These are phyloP conservation scores for Plasmodium vivax DNA, from an alignment of 169 alveolate species.

Conservation along the genomic window DNA sequence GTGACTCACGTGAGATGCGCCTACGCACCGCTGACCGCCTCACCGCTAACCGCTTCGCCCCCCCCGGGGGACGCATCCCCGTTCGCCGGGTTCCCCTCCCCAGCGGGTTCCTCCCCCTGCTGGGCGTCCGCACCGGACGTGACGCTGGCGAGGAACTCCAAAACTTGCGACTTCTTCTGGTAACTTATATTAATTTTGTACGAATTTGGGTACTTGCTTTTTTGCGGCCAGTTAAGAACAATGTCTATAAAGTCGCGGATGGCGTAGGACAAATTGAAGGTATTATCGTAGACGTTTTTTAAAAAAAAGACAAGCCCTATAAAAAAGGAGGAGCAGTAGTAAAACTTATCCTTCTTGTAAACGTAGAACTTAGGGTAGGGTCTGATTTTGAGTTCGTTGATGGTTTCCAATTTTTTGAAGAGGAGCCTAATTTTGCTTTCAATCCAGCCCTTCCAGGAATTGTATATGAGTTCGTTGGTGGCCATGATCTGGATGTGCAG, in stretches of 20 bases:
- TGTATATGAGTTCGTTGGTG: slow-evolving; percentile 83
- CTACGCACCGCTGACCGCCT: background rate
- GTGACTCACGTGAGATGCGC: background rate
- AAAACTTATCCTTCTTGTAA: slow-evolving; percentile 34
- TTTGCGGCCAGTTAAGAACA: slow-evolving; percentile 66
- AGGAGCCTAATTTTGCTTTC: slow-evolving; percentile 87
- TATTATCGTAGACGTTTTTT: slow-evolving; percentile 49
- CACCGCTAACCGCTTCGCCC: background rate
- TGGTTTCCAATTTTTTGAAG: slow-evolving; percentile 84
- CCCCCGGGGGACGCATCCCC: background rate
- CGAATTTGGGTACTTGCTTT: slow-evolving; percentile 28
- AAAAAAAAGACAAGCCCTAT: slow-evolving; percentile 57
- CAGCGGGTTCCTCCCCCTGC: background rate
- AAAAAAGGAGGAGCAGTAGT: slow-evolving; percentile 52
- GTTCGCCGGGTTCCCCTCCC: background rate
- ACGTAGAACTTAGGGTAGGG: slow-evolving; percentile 83
- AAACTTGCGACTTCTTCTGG: slow-evolving; percentile 53
- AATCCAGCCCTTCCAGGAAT: slow-evolving; percentile 90
- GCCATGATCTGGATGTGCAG: slow-evolving; percentile 86
- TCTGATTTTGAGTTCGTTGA: slow-evolving; percentile 84
- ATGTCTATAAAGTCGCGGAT: slow-evolving; percentile 62
- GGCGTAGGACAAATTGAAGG: slow-evolving; percentile 60
- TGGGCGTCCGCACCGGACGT: background rate
- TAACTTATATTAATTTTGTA: slow-evolving; percentile 60
- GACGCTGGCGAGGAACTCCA: slow-evolving; percentile 28